Evolutionary conservation across 164 flowering plant species (phyloP), one percentile per base, ranked within the genome.

Genomic region (Piper betle): DNA sequence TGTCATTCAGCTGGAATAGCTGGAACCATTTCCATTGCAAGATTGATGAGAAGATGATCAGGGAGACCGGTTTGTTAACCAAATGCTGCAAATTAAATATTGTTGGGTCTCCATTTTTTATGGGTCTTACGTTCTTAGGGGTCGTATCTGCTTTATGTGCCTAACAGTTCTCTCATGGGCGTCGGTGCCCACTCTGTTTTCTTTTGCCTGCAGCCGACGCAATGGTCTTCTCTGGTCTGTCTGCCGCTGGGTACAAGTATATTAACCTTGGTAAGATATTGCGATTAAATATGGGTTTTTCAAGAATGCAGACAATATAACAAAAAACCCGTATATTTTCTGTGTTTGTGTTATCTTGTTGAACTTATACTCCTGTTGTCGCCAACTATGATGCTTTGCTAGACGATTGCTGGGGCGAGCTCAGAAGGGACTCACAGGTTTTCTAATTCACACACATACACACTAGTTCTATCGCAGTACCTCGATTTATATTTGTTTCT

Each of bases 351-450:
- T 19, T 1, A n/a, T 33, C 13, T 6, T 15, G 0, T 57, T 25
- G 11, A 37, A 11, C 40, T 13, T 37, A 37, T 37, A 4, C 37
- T 11, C 37, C 38, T 3, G 37, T 15, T 5, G 40, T 33, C 33
- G 15, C 4, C 15, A 10, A 54, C 57, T 54, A 25, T 54, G 17
- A 18, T 54, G 9, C 6, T 3, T 25, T 16, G 40, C 17, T 6
- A 84, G 89, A 84, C 76, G 91, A 85, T 77, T 85, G 91, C 54
- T 85, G 91, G 91, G 85, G 70, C 38, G 91, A 82, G 61, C 70
- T 61, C 20, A 69, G 74, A 55, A 73, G 91, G 66, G 87, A 82
- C 59, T 77, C 84, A 25, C 40, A 79, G 84, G 88, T 81, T 71
- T 39, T 0, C 4, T 37, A 4, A 57, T 17, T 7, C 4, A 17